A percentile compares a stretch with the other conserved stretches of the same genome.
Evolutionary conservation across 2,329 filamentous ascomycete genomes (phyloP).

Genomic region (Cordyceps fumosorosea): DNA sequence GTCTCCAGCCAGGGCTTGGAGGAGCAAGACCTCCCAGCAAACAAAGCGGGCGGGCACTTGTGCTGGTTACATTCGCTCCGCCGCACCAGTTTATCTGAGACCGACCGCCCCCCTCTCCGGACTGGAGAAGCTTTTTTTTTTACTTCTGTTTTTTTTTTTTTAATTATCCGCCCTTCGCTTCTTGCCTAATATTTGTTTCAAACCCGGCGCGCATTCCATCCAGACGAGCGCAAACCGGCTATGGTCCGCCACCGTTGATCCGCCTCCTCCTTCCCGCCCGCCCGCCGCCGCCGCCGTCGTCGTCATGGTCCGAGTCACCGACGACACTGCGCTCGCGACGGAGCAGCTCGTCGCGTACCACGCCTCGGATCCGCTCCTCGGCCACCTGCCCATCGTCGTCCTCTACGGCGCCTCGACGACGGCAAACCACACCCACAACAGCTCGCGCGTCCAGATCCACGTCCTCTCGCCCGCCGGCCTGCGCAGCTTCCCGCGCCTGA

Average conservation of each 20-base stretch:
- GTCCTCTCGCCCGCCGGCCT: conserved; percentile 85
- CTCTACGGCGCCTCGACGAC: conserved; percentile 92
- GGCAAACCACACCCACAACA: conserved; percentile 77
- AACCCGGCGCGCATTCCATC: conserved; percentile 5
- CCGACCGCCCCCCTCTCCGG: background rate
- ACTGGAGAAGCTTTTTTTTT: background rate
- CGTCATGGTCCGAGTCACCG: conserved; percentile 76
- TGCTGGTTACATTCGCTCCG: background rate
- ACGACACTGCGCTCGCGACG: conserved; percentile 70
- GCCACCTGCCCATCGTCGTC: conserved; percentile 74
- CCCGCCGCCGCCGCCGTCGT: background rate
- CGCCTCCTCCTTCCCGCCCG: background rate
- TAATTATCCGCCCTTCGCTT: background rate
- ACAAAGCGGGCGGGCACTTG: conserved; percentile 5
- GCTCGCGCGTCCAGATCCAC: conserved; percentile 90
- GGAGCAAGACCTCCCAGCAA: background rate
- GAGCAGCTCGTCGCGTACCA: conserved; percentile 84
- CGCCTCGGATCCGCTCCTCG: conserved; percentile 75
- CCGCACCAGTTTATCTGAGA: conserved; percentile 7
- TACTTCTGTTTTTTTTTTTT: background rate
- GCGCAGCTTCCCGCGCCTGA: conserved; percentile 83
- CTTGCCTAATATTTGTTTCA: background rate
- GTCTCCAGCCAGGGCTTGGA: background rate
- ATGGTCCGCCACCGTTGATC: conserved; percentile 21
- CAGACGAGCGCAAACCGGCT: conserved; percentile 14